A percentile compares a stretch with the other conserved stretches of the same genome.
Evolutionary conservation across 2,329 filamentous ascomycete species (phyloP).

Genomic region (Tolypocladium album): DNA sequence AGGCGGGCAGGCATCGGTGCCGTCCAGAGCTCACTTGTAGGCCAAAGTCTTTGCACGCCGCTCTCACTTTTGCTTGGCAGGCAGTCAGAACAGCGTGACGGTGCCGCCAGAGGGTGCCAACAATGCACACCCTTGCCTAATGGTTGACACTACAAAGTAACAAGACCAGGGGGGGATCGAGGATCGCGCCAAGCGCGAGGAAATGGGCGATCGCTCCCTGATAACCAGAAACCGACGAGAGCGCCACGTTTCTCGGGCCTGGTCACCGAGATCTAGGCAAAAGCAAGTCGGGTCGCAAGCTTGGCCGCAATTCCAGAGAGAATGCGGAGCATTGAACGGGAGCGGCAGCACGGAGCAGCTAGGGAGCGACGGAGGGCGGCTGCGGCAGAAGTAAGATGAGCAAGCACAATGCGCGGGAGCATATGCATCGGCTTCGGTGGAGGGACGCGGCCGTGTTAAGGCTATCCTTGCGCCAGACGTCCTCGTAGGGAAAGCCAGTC

Average conservation of each 20-base stretch:
- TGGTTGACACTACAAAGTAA: slow-evolving; percentile 1
- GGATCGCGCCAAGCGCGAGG: slow-evolving; percentile 7
- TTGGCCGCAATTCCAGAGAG: not conserved
- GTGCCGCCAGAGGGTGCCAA: not conserved
- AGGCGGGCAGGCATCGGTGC: not conserved
- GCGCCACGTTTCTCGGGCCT: slow-evolving; percentile 3
- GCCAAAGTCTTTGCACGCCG: not conserved
- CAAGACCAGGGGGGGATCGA: slow-evolving; percentile 3
- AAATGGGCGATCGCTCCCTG: slow-evolving; percentile 4
- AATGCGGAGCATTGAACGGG: not conserved
- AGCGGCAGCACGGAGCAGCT: not conserved
- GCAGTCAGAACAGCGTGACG: slow-evolving; percentile 1
- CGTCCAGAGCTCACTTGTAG: not conserved
- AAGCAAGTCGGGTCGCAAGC: not conserved
- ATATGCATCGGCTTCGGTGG: not conserved
- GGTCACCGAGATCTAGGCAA: not conserved
- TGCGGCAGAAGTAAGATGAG: not conserved
- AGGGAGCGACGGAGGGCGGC: not conserved
- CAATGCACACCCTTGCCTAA: not conserved
- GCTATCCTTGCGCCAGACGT: not conserved
- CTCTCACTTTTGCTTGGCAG: not conserved
- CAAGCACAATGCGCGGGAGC: not conserved
- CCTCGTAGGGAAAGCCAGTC: not conserved
- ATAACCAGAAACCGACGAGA: slow-evolving; percentile 1
- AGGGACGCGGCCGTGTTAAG: not conserved